These are phyloP conservation scores for Tuber microsphaerosporum DNA, from an alignment of 495 filamentous ascomycete genomes.

Conservation along the genomic window DNA sequence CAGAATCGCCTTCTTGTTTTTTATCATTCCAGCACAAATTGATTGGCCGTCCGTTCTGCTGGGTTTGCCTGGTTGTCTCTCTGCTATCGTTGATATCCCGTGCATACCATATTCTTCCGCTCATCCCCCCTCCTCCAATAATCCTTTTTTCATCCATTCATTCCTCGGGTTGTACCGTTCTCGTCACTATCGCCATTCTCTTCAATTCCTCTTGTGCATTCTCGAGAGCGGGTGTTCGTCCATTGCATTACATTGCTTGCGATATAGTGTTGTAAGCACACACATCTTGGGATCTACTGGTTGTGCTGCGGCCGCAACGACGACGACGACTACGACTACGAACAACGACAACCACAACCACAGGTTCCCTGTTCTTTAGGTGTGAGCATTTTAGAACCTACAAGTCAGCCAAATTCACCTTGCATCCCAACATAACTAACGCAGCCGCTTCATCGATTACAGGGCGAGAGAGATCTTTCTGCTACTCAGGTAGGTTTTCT, in stretches of 20 bases:
- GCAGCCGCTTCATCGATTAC: neutral
- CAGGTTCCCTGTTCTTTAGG: neutral
- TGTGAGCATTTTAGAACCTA: neutral
- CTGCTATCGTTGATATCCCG: slow-evolving; percentile 27
- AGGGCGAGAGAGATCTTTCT: neutral
- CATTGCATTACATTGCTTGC: neutral
- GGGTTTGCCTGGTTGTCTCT: slow-evolving; percentile 10
- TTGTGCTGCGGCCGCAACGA: neutral
- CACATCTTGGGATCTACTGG: neutral
- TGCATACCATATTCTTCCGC: slow-evolving; percentile 36
- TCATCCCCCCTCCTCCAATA: slow-evolving; percentile 25
- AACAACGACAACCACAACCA: neutral
- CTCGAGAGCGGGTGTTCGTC: slow-evolving; percentile 14
- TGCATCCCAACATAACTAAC: neutral
- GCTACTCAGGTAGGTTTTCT: neutral
- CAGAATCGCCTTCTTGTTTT: slow-evolving; percentile 25
- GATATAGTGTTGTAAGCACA: neutral
- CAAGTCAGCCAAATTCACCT: neutral
- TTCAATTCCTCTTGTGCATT: slow-evolving; percentile 23
- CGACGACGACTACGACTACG: neutral
- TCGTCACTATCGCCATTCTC: slow-evolving; percentile 25
- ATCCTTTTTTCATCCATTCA: slow-evolving; percentile 14
- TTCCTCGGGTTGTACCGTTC: slow-evolving; percentile 25
- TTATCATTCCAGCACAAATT: slow-evolving; percentile 20
- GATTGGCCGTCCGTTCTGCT: slow-evolving; percentile 16